Conservation (phyloP, 257 asterid species). For the Solanum paucissectum region DNA sequence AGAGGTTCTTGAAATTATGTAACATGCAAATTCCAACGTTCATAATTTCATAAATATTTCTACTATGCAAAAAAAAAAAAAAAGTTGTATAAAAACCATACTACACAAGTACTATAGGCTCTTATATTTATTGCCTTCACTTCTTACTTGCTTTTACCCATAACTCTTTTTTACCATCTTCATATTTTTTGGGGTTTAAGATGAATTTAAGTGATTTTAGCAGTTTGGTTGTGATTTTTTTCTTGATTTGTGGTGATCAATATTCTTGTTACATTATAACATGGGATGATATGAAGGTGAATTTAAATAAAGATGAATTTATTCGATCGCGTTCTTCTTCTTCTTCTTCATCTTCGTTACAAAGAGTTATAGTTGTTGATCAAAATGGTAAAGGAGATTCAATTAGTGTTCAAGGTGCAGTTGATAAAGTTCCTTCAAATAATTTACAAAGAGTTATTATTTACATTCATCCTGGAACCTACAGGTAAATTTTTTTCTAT, state of each 20-base stretch:
- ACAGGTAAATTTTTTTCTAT: slow-evolving; percentile 30
- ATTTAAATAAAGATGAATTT: not conserved
- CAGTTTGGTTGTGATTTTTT: not conserved
- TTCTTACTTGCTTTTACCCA: not conserved
- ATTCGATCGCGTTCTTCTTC: not conserved
- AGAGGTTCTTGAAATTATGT: not conserved
- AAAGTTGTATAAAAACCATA: not conserved
- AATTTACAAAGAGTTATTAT: slow-evolving; percentile 47
- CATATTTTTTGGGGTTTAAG: not conserved
- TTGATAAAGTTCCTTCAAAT: slow-evolving; percentile 59
- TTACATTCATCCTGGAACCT: slow-evolving; percentile 64
- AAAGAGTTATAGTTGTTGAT: slow-evolving; percentile 44
- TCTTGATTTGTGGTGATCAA: not conserved
- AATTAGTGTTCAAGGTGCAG: slow-evolving; percentile 65
- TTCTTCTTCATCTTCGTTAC: not conserved
- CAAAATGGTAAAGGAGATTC: slow-evolving; percentile 53
- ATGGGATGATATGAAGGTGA: slow-evolving; percentile 53
- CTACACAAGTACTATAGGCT: not conserved
- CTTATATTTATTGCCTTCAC: not conserved
- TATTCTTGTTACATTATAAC: slow-evolving; percentile 12
- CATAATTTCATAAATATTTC: not conserved
- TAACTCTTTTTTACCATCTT: not conserved
- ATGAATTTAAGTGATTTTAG: not conserved
- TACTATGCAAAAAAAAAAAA: not conserved
- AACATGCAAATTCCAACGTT: not conserved